Evolutionary conservation across 192 early-diverging fungal genomes (phyloP).

Genomic region (Thamnidium elegans): DNA sequence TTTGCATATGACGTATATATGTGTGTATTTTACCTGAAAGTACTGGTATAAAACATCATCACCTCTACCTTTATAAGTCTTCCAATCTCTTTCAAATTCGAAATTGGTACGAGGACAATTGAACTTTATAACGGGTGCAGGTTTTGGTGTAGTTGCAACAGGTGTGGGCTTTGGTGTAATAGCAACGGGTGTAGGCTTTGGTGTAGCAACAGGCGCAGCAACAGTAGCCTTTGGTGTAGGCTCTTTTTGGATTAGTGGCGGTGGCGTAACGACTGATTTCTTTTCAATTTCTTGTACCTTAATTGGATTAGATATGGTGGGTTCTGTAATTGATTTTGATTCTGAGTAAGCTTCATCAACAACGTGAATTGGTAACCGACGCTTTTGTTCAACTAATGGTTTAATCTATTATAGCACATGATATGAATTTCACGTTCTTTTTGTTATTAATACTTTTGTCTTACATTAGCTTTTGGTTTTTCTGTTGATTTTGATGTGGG

Average conservation of each 20-base stretch:
- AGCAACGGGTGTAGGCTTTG: too few species aligned
- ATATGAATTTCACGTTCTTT: too few species aligned
- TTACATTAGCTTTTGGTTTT: constrained; percentile 28
- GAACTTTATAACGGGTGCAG: neutral
- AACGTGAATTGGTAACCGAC: constrained; percentile 53
- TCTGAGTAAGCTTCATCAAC: constrained; percentile 39
- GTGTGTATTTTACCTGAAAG: constrained; percentile 49
- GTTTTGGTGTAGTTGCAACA: neutral
- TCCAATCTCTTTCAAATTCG: constrained; percentile 77
- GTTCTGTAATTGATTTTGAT: neutral
- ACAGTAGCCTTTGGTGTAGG: neutral
- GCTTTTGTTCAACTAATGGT: neutral
- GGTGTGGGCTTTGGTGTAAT: neutral
- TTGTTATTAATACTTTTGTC: constrained; percentile 4
- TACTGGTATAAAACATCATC: constrained; percentile 50
- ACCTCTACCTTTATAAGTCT: constrained; percentile 48
- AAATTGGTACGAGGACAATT: constrained; percentile 44
- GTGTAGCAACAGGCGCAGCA: neutral
- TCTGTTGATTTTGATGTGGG: neutral
- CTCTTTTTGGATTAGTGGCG: too few species aligned
- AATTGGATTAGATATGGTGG: neutral
- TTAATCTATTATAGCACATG: too few species aligned
- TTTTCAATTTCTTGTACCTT: neutral
- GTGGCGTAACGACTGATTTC: too few species aligned
- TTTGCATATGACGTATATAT: neutral